phyloP scores from a whole-genome alignment of 345 rosid species.

The Alliaria petiolata region DNA sequence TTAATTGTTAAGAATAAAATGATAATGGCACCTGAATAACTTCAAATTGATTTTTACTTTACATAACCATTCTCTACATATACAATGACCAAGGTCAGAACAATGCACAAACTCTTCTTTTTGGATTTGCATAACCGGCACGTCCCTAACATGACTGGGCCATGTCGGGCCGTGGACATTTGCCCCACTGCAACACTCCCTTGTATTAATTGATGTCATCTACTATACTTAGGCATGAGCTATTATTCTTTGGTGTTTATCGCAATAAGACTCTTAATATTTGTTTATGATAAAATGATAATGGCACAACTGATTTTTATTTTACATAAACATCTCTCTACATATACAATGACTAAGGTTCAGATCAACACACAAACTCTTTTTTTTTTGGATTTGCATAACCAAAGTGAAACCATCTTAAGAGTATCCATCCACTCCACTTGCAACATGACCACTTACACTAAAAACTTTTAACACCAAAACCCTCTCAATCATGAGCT shows the following conservation, averaged over 20 bases:
- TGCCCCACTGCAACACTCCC: no score
- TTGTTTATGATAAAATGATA: no score
- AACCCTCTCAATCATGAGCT: neutral
- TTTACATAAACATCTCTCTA: conserved; percentile 6
- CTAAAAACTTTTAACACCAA: neutral
- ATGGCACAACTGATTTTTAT: neutral
- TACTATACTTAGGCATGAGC: no score
- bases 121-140: no score
- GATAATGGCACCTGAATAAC: neutral
- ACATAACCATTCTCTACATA: conserved; percentile 11
- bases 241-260: no score
- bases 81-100: conserved; percentile 1
- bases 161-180: no score
- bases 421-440: neutral
- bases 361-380: conserved; percentile 1
- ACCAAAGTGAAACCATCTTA: neutral
- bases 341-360: conserved; percentile 7
- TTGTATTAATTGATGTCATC: no score
- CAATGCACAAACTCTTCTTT: conserved; percentile 1
- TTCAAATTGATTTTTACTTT: neutral
- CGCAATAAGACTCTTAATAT: no score
- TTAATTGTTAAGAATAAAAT: no score
- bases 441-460: neutral
- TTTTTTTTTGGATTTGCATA: neutral
- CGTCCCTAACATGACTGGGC: no score